Base-by-base conservation (phyloP, 164 flowering plant genomes). In the Saururus chinensis region DNA sequence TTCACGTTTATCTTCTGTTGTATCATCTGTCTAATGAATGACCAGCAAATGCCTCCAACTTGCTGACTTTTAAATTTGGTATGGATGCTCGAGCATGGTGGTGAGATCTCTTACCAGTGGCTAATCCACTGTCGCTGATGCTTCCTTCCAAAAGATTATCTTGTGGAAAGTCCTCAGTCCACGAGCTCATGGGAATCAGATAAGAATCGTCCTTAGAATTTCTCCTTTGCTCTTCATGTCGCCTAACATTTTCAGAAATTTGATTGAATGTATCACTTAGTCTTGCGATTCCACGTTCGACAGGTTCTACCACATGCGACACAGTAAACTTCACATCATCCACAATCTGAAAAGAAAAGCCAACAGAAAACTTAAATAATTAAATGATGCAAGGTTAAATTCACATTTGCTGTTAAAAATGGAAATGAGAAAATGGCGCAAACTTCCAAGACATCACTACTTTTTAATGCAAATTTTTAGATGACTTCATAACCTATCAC, bases 291-390 rank as follows among this genome's bases (percentile, higher is more conserved):
- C 99, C 99, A 63, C 96, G 81, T 59, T 93, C 99, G 9, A 93
- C 91, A 13, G 99, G 99, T 63, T 93, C 97, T 40, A 87, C 97
- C 54, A 90, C 99, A 60, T 93, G 99, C 5, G 97, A 85, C 48
- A 93, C 97, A 16, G 99, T 90, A 68, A 75, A 93, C 79, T 82
- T 90, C 89, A 93, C 85, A 81, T 93, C 99, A 70, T 87, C 96
- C 14, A 84, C 96, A 74, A 93, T 81, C 99, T 93, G 71, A 40
- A 17, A n/a, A 70, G 60, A 40, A 51, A 23, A 59, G 6, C 37
- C 37, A 59, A 59, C 49, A 59, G 19, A 59, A 6, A 19, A 5
- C 19, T 35, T 57, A 11, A 26, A 20, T 9, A 9, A 41, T 40
- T 9, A 40, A 37, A 59, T 20, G 22, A 17, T 10, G 17, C 14